A percentile compares a stretch with the other conserved stretches of the same genome.
These are phyloP conservation scores for Trapa bicornis DNA, from an alignment of 345 rosid genomes.

Conservation along the genomic window DNA sequence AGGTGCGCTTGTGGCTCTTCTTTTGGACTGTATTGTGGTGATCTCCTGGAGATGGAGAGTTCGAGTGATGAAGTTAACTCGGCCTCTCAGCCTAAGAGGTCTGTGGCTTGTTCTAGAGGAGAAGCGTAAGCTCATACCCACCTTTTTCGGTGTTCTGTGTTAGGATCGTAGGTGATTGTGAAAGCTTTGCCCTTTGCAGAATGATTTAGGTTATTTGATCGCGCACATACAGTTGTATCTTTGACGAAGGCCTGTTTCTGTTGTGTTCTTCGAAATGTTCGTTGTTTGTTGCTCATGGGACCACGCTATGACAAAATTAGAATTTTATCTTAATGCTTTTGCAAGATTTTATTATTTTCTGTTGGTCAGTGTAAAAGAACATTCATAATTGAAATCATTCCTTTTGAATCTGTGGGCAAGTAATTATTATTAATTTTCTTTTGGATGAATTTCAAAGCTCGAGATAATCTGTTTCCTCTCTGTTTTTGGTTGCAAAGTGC, in stretches of 20 bases:
- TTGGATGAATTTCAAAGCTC: not conserved
- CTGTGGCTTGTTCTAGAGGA: conserved; percentile 47
- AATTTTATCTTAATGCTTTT: not conserved
- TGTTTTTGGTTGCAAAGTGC: conserved; percentile 36
- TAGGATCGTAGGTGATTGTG: conserved; percentile 5
- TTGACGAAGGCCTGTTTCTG: not conserved
- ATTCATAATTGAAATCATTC: not conserved
- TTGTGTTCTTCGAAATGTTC: too few relatives aligned
- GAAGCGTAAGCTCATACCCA: conserved; percentile 45
- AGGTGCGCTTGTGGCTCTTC: not conserved
- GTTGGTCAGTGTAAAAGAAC: too few relatives aligned
- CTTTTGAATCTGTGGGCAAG: not conserved
- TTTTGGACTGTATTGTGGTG: not conserved
- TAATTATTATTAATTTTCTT: not conserved
- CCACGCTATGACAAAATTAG: not conserved
- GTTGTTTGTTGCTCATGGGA: not conserved
- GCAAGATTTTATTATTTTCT: not conserved
- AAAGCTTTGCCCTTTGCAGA: conserved; percentile 1
- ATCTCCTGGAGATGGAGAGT: conserved; percentile 48
- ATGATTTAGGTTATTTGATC: conserved; percentile 15
- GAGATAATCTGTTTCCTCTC: not conserved
- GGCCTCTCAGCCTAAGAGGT: conserved; percentile 27
- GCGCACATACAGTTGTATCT: not conserved
- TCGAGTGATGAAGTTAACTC: conserved; percentile 59
- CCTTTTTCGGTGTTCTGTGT: conserved; percentile 3